Percentiles rank a stretch among this genome's conserved stretches.
phyloP scores from a whole-genome alignment of 495 filamentous ascomycete species.

The Penicillium cosmopolitanum region DNA sequence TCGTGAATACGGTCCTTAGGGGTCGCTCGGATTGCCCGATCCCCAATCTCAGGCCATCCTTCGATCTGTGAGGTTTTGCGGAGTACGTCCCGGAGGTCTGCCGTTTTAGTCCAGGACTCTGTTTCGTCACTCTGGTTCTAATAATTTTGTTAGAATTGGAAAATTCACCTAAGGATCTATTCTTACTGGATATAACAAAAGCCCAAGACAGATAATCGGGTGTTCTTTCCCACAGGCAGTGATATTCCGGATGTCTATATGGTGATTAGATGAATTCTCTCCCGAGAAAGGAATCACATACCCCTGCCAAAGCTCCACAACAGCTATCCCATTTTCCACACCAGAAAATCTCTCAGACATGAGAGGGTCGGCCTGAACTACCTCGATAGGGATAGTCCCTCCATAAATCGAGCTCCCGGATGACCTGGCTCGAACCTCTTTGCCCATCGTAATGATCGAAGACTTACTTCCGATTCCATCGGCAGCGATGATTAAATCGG shows the following conservation, averaged over 20 bases:
- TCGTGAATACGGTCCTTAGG: conserved; percentile 12
- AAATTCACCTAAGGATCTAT: background rate
- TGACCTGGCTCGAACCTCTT: conserved; percentile 16
- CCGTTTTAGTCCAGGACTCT: conserved; percentile 10
- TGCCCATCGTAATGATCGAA: conserved; percentile 41
- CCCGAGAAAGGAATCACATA: background rate
- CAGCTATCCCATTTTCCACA: conserved; percentile 9
- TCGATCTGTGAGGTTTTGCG: conserved; percentile 4
- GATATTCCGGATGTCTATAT: background rate
- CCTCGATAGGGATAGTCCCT: conserved; percentile 14
- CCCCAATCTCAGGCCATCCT: conserved; percentile 18
- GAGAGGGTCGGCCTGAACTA: conserved; percentile 9
- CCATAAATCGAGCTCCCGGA: conserved; percentile 21
- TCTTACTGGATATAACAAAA: conserved; percentile 10
- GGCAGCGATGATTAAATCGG: conserved; percentile 59
- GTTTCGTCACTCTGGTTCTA: background rate
- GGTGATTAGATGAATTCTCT: background rate
- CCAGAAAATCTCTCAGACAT: conserved; percentile 10
- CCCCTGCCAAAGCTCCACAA: conserved; percentile 19
- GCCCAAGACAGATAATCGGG: background rate
- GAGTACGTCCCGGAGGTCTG: conserved; percentile 10
- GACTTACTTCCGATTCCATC: conserved; percentile 60
- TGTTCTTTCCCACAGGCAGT: background rate
- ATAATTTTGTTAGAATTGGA: background rate
- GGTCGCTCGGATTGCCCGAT: conserved; percentile 11